phyloP scores from a whole-genome alignment of 768 basidiomycete species.

The Boletus rufocinnamomeus region DNA sequence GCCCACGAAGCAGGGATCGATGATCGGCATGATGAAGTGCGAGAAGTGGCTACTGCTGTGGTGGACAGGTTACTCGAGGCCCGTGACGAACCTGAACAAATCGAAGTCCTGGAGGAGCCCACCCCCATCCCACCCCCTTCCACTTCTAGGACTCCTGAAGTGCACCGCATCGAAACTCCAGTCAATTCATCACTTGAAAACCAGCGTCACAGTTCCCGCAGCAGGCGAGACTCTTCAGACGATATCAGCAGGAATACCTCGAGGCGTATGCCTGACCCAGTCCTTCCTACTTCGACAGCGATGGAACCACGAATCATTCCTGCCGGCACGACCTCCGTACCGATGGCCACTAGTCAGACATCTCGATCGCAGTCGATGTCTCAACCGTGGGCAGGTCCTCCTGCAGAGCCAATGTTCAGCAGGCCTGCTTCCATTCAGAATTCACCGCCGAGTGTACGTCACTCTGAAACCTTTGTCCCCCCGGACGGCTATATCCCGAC shows the following conservation, averaged over 20 bases:
- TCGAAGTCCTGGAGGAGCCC: conserved; percentile 17
- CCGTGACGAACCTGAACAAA: conserved; percentile 25
- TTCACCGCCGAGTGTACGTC: conserved; percentile 15
- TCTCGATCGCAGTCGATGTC: conserved; percentile 19
- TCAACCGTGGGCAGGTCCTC: conserved; percentile 22
- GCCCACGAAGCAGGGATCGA: conserved; percentile 20
- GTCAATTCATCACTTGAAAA: conserved; percentile 21
- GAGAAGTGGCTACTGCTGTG: conserved; percentile 17
- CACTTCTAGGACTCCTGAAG: conserved; percentile 23
- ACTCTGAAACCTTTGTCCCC: conserved; percentile 34
- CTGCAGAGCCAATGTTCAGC: conserved; percentile 9
- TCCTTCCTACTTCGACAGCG: conserved; percentile 7
- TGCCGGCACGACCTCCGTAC: conserved; percentile 8
- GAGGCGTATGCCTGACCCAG: conserved; percentile 17
- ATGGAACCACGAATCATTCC: conserved; percentile 21
- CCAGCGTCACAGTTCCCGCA: conserved; percentile 21
- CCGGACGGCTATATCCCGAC: conserved; percentile 56
- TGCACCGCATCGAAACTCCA: conserved; percentile 27
- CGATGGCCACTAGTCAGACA: conserved; percentile 14
- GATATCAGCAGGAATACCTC: conserved; percentile 11
- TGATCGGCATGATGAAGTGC: conserved; percentile 19
- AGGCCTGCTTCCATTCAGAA: conserved; percentile 27
- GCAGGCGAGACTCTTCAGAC: conserved; percentile 22
- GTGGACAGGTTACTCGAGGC: conserved; percentile 31
- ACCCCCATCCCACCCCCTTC: conserved; percentile 21